These are phyloP conservation scores for Fragosphaeria purpurea DNA, from an alignment of 2,329 filamentous ascomycete genomes.

Conservation along the genomic window DNA sequence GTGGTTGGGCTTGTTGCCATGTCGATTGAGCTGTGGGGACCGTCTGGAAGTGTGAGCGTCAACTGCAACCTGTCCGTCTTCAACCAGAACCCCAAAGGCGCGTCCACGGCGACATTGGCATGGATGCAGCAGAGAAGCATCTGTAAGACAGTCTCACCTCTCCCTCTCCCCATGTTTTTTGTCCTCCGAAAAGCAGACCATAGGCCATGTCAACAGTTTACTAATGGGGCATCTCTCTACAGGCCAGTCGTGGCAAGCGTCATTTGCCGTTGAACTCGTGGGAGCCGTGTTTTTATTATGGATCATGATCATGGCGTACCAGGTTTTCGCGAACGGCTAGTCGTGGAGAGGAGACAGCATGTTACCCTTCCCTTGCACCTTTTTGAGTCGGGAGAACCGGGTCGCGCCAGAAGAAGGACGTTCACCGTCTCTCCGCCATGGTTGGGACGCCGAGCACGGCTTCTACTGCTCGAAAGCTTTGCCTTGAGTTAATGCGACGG, in stretches of 20 bases:
- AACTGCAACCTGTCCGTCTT: slow-evolving; percentile 52
- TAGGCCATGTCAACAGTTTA: not conserved
- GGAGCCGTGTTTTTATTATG: slow-evolving; percentile 53
- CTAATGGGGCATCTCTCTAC: not conserved
- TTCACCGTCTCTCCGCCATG: no score
- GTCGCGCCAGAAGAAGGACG: no score
- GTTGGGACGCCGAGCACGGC: no score
- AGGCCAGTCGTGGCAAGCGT: slow-evolving; percentile 55
- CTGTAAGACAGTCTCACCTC: slow-evolving; percentile 32
- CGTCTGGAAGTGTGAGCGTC: slow-evolving; percentile 44
- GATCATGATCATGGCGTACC: slow-evolving; percentile 59
- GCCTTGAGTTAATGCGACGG: no score
- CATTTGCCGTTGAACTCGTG: slow-evolving; percentile 52
- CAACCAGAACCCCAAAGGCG: slow-evolving; percentile 37
- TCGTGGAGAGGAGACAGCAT: no score
- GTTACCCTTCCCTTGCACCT: no score
- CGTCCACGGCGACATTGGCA: slow-evolving; percentile 45
- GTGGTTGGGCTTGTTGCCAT: slow-evolving; percentile 54
- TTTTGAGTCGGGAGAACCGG: no score
- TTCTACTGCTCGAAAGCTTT: no score
- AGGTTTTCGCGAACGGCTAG: slow-evolving; percentile 40
- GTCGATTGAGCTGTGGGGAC: slow-evolving; percentile 54
- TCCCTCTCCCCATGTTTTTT: not conserved
- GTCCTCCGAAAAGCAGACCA: no score
- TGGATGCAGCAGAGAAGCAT: slow-evolving; percentile 55